These are phyloP conservation scores for Tolypocladium ophioglossoides DNA, from an alignment of 2,329 filamentous ascomycete genomes.

Conservation along the genomic window DNA sequence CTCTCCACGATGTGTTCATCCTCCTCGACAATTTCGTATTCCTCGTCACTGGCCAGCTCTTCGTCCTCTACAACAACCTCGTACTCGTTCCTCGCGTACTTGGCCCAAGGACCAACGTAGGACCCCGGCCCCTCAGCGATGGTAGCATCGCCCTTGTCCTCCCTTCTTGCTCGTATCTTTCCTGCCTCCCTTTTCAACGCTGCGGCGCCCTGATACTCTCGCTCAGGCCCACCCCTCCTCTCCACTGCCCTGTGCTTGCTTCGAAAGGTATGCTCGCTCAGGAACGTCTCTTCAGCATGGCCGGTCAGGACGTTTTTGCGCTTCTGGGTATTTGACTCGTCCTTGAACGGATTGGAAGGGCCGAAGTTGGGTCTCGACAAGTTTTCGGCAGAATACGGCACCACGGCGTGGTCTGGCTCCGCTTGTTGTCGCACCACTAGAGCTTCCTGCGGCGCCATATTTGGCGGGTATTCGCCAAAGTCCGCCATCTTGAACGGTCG, in stretches of 20 bases:
- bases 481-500: conserved; percentile 38
- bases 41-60: conserved; percentile 67
- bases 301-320: conserved; percentile 79
- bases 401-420: conserved; percentile 47
- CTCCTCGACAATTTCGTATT: conserved; percentile 68
- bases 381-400: conserved; percentile 61
- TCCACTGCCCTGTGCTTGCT: conserved; percentile 78
- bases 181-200: conserved; percentile 62
- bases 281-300: conserved; percentile 73
- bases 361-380: conserved; percentile 56
- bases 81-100: conserved; percentile 62
- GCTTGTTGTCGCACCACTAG: conserved; percentile 47
- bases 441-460: conserved; percentile 54
- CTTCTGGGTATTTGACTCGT: conserved; percentile 50
- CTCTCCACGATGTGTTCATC: conserved; percentile 60
- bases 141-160: conserved; percentile 74
- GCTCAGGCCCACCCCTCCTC: conserved; percentile 46
- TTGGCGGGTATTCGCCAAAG: conserved; percentile 54
- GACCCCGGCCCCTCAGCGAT: conserved; percentile 78
- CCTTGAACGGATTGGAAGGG: conserved; percentile 65
- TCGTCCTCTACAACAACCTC: conserved; percentile 66
- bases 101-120: conserved; percentile 93
- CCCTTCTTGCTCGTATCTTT: conserved; percentile 60
- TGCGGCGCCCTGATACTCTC: conserved; percentile 42
- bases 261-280: conserved; percentile 86